Conservation (phyloP, 495 filamentous ascomycete species). For the Xylaria flabelliformis region DNA sequence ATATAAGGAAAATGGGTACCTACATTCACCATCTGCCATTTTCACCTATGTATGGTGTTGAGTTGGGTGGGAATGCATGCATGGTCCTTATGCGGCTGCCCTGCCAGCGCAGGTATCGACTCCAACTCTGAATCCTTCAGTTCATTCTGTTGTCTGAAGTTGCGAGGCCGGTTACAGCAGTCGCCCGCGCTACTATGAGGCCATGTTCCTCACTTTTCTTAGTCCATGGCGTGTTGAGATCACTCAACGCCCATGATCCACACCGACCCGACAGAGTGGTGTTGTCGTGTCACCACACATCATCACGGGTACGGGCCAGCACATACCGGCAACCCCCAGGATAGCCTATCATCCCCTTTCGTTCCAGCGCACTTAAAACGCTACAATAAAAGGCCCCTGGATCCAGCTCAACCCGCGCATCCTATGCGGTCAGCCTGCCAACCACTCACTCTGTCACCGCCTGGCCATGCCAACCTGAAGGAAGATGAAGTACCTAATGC, state of each 20-base stretch:
- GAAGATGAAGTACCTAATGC: conserved; percentile 23
- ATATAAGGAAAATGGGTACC: conserved; percentile 15
- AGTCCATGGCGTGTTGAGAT: conserved; percentile 19
- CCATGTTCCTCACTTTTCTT: conserved; percentile 16
- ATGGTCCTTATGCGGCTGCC: conserved; percentile 23
- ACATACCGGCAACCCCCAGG: conserved; percentile 15
- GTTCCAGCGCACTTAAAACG: conserved; percentile 12
- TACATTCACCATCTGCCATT: conserved; percentile 14
- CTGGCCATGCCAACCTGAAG: conserved; percentile 13
- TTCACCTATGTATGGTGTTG: conserved; percentile 8
- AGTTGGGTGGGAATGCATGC: conserved; percentile 23
- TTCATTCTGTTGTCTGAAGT: not conserved
- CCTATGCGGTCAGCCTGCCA: conserved; percentile 29
- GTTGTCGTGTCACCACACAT: conserved; percentile 30
- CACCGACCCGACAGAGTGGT: conserved; percentile 27
- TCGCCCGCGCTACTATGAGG: not conserved
- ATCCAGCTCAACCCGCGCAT: not conserved
- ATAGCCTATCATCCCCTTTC: conserved; percentile 9
- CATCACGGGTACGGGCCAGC: conserved; percentile 25
- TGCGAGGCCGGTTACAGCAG: conserved; percentile 16
- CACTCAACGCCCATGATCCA: conserved; percentile 12
- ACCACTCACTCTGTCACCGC: conserved; percentile 27
- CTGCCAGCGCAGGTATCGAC: conserved; percentile 18
- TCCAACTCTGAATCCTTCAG: not conserved
- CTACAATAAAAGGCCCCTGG: not conserved